Conservation (phyloP, 225 moss, liverwort and hornwort species). For the Asterella californica region DNA sequence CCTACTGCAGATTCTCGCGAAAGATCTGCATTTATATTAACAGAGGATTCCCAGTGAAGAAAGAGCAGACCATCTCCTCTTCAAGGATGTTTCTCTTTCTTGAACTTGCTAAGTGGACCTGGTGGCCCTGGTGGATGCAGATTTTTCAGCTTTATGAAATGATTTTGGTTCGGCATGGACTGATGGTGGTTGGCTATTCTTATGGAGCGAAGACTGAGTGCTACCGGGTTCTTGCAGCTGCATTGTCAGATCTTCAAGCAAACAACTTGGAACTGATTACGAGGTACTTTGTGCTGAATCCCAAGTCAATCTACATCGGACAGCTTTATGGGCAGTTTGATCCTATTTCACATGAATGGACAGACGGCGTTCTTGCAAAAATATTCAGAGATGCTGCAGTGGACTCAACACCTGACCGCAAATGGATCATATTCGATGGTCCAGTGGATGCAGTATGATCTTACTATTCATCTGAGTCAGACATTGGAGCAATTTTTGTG, state of each 20-base stretch:
- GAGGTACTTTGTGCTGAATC: conserved; percentile 74
- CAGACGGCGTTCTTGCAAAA: conserved; percentile 56
- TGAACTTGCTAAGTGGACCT: not conserved
- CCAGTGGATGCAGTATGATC: conserved; percentile 72
- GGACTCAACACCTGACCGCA: conserved; percentile 59
- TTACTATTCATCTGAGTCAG: conserved; percentile 24
- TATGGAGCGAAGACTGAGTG: conserved; percentile 82
- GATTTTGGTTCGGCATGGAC: conserved; percentile 78
- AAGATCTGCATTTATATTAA: not conserved
- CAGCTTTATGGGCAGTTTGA: conserved; percentile 82
- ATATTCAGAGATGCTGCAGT: conserved; percentile 69
- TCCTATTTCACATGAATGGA: conserved; percentile 74
- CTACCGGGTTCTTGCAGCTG: conserved; percentile 62
- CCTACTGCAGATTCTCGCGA: not conserved
- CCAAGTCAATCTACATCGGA: conserved; percentile 85
- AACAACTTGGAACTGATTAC: conserved; percentile 59
- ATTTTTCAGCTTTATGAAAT: conserved; percentile 81
- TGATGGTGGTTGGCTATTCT: conserved; percentile 83
- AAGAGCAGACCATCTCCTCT: not conserved
- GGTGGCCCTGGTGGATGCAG: conserved; percentile 27
- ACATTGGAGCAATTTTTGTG: not conserved
- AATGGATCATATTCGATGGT: conserved; percentile 83
- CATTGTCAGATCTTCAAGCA: conserved; percentile 68
- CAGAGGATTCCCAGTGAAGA: not conserved
- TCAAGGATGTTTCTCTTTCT: not conserved